These are phyloP conservation scores for Fragilaria radians DNA, from an alignment of 108 stramenopile genomes.

Conservation along the genomic window DNA sequence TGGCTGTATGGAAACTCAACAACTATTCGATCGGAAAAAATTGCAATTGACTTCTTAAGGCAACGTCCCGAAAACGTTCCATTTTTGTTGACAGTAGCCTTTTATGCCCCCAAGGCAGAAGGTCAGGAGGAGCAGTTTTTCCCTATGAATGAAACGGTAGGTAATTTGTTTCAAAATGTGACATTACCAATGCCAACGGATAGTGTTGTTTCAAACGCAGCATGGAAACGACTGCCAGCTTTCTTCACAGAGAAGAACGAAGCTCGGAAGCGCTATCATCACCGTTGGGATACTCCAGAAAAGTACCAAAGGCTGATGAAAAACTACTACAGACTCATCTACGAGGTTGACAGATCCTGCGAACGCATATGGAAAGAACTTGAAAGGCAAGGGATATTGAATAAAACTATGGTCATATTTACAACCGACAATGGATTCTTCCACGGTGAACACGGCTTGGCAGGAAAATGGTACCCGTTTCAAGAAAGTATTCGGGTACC, in stretches of 20 bases:
- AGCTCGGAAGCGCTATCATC: conserved; percentile 46
- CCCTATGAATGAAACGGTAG: conserved; percentile 29
- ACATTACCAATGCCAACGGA: conserved; percentile 47
- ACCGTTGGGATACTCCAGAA: conserved; percentile 50
- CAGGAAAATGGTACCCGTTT: conserved; percentile 69
- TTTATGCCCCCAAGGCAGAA: conserved; percentile 76
- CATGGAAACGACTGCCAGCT: no score
- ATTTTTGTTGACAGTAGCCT: conserved; percentile 70
- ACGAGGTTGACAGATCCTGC: conserved; percentile 79
- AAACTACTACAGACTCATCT: conserved; percentile 70
- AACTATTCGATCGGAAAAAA: conserved; percentile 56
- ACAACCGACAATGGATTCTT: conserved; percentile 62
- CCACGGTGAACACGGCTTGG: conserved; percentile 61
- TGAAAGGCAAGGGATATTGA: conserved; percentile 28
- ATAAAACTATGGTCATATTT: conserved; percentile 64
- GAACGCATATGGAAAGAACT: no score
- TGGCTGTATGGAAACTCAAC: conserved; percentile 35
- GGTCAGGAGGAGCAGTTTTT: conserved; percentile 47
- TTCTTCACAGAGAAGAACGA: conserved; percentile 53
- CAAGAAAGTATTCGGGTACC: conserved; percentile 70
- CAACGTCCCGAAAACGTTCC: conserved; percentile 35
- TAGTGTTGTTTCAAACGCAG: conserved; percentile 23
- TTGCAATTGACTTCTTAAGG: conserved; percentile 50
- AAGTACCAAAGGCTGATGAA: conserved; percentile 60
- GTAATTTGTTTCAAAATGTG: conserved; percentile 46